These are phyloP conservation scores for Discostella stelligeroides DNA, from an alignment of 108 stramenopile genomes.

Conservation along the genomic window DNA sequence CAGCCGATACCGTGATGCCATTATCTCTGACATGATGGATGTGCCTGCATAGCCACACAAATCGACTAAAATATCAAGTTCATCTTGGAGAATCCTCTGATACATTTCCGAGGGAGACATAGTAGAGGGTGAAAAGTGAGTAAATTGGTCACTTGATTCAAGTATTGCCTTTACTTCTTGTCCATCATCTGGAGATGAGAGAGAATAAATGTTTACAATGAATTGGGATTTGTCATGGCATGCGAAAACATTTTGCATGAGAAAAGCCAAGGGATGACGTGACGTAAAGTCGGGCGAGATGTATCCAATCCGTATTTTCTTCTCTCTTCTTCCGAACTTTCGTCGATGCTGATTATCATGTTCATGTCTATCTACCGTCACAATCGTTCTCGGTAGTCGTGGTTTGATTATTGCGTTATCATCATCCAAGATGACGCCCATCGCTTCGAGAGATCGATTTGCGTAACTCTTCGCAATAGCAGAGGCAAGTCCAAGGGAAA, in stretches of 20 bases:
- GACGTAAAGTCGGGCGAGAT: constrained; percentile 82
- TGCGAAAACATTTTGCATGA: constrained; percentile 88
- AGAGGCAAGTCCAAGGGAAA: constrained; percentile 49
- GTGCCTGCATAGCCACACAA: constrained; percentile 88
- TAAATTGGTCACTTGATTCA: constrained; percentile 62
- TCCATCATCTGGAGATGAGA: constrained; percentile 53
- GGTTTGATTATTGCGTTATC: not conserved
- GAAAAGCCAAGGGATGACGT: constrained; percentile 83
- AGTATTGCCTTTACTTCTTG: constrained; percentile 65
- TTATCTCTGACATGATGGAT: constrained; percentile 57
- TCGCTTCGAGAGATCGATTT: constrained; percentile 39
- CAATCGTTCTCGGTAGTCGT: constrained; percentile 2
- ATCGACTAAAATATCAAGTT: constrained; percentile 81
- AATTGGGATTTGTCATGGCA: constrained; percentile 73
- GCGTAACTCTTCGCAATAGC: constrained; percentile 52
- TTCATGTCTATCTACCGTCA: constrained; percentile 13
- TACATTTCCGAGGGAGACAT: constrained; percentile 56
- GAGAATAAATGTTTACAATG: constrained; percentile 71
- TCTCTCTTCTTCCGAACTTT: not conserved
- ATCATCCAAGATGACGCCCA: constrained; percentile 4
- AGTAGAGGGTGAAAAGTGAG: constrained; percentile 44
- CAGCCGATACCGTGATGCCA: constrained; percentile 48
- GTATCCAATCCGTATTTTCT: constrained; percentile 69
- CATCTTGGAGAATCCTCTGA: constrained; percentile 56
- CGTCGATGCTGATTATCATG: constrained; percentile 3